Percentiles rank a stretch among this genome's conserved stretches.
These are phyloP conservation scores for Monoraphidium neglectum DNA, from an alignment of 139 green algal species.

Conservation along the genomic window DNA sequence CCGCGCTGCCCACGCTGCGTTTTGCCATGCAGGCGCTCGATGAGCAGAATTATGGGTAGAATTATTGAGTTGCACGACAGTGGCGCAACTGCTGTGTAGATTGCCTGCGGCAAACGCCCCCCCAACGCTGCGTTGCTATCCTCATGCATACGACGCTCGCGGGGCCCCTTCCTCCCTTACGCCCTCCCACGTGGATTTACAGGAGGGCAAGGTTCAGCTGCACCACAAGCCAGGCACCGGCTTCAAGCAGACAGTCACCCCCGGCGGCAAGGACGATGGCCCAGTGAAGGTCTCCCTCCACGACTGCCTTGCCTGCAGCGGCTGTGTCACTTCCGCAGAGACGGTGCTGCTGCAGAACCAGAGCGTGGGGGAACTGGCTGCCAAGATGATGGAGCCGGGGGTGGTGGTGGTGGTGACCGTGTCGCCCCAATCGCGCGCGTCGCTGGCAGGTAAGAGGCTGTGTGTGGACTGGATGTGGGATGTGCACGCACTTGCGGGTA, in stretches of 20 bases:
- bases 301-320: constrained; percentile 96
- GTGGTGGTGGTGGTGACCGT: constrained; percentile 84
- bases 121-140: neutral
- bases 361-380: constrained; percentile 75
- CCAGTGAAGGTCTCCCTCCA: constrained; percentile 92
- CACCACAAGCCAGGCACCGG: constrained; percentile 27
- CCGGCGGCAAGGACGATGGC: constrained; percentile 14
- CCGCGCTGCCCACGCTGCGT: no score
- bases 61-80: neutral
- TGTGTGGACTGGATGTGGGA: no score
- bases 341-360: constrained; percentile 96
- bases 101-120: neutral
- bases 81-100: neutral
- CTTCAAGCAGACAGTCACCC: constrained; percentile 26
- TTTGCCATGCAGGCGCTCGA: no score
- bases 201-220: constrained; percentile 6
- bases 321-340: constrained; percentile 96
- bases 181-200: neutral
- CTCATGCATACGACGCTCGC: neutral
- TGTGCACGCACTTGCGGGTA: no score
- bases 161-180: no score
- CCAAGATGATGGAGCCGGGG: constrained; percentile 38
- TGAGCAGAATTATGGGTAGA: no score
- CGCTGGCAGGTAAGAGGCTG: constrained; percentile 59
- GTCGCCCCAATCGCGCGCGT: constrained; percentile 77